Evolutionary conservation across 163 green algal species (phyloP).

Genomic region (Trebouxia gelatinosa): DNA sequence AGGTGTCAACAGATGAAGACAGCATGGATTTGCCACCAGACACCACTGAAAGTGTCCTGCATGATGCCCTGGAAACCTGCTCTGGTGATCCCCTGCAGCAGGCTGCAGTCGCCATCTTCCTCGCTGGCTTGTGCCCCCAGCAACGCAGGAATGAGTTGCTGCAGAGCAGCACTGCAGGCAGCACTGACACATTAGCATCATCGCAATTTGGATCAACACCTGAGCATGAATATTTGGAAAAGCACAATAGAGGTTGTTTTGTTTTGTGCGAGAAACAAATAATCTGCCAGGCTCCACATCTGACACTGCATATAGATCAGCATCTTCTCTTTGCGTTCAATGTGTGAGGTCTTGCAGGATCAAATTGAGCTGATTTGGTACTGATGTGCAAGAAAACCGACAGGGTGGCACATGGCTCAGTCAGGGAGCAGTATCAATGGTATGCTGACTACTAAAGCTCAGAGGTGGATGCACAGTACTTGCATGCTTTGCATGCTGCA

Average conservation of each 20-base stretch:
- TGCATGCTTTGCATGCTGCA: too few species aligned
- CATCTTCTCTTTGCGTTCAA: not conserved
- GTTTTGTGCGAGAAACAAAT: not conserved
- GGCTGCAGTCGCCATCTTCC: conserved; percentile 5
- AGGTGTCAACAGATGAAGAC: conserved; percentile 18
- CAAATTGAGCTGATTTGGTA: too few species aligned
- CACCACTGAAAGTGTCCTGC: conserved; percentile 15
- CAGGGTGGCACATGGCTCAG: too few species aligned
- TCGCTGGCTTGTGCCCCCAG: conserved; percentile 45
- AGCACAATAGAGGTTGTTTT: not conserved
- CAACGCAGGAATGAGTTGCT: conserved; percentile 45
- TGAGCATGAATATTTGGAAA: not conserved
- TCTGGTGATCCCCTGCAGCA: conserved; percentile 43
- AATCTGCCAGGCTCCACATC: too few species aligned
- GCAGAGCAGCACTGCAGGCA: conserved; percentile 41
- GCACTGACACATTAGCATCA: not conserved
- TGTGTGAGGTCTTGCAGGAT: not conserved
- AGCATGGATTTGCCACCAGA: conserved; percentile 1
- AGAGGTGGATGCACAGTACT: too few species aligned
- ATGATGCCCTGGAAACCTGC: conserved; percentile 44
- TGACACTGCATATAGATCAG: not conserved
- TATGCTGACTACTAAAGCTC: too few species aligned
- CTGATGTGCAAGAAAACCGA: too few species aligned
- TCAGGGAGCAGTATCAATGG: too few species aligned
- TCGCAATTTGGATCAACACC: too few species aligned